Percentiles rank a stretch among this genome's conserved stretches.
phyloP scores from a whole-genome alignment of 345 rosid species.

The Gossypium sturtianum region DNA sequence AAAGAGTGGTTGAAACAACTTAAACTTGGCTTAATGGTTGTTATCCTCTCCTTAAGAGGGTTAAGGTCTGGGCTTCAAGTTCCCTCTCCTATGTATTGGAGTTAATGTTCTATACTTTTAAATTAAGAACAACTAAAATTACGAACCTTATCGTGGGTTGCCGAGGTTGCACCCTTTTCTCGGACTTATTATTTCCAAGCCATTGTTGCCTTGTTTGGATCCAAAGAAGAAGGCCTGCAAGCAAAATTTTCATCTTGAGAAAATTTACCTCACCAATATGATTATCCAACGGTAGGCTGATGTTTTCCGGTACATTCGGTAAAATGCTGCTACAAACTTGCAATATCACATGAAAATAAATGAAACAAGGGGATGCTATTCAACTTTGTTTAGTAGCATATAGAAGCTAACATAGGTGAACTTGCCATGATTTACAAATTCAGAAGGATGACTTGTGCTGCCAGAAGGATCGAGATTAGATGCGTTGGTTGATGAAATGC shows the following conservation, averaged over 20 bases:
- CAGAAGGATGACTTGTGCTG: slow-evolving; percentile 38
- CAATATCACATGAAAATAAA: background rate
- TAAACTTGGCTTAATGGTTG: too few species aligned
- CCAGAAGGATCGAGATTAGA: slow-evolving; percentile 23
- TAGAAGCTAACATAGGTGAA: background rate
- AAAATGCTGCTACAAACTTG: background rate
- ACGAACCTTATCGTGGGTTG: slow-evolving; percentile 63
- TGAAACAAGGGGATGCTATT: background rate
- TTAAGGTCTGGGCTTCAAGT: background rate
- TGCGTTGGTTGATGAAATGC: slow-evolving; percentile 25
- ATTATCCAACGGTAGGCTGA: background rate
- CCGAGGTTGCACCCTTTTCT: slow-evolving; percentile 28
- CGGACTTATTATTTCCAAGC: slow-evolving; percentile 43
- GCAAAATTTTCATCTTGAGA: slow-evolving; percentile 6
- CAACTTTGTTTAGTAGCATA: background rate
- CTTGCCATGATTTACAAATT: slow-evolving; percentile 76
- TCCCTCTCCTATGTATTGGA: background rate
- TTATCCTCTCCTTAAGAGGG: background rate
- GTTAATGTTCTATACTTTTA: background rate
- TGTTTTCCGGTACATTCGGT: background rate
- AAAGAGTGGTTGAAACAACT: background rate
- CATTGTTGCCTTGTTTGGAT: slow-evolving; percentile 66
- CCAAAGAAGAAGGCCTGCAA: slow-evolving; percentile 67
- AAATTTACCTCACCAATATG: slow-evolving; percentile 8
- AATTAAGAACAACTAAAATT: slow-evolving; percentile 14